Conservation (phyloP, 768 basidiomycete genomes). For the Lactarius trivialis region DNA sequence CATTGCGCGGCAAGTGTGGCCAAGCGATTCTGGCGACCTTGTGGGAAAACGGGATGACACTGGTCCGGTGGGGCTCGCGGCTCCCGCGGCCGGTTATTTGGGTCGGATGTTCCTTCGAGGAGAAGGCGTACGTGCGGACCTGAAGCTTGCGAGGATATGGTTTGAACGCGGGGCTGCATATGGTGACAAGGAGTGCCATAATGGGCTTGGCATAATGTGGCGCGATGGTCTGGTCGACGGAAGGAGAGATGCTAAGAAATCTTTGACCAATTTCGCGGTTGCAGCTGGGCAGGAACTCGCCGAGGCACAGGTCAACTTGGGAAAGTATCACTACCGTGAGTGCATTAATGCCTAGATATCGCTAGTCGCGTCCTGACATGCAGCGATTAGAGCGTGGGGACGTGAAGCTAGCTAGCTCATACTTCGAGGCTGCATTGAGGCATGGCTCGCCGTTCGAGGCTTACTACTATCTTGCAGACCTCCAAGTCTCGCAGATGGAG, state of each 20-base stretch:
- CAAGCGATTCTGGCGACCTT: constrained; percentile 60
- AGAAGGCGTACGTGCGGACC: constrained; percentile 80
- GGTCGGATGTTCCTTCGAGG: constrained; percentile 94
- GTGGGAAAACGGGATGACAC: constrained; percentile 33
- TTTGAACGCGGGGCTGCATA: constrained; percentile 79
- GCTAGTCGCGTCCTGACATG: constrained; percentile 9
- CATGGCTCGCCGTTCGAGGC: constrained; percentile 91
- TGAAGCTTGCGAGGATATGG: constrained; percentile 81
- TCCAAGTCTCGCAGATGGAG: constrained; percentile 58
- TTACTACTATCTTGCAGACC: constrained; percentile 86
- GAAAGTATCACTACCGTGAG: constrained; percentile 67
- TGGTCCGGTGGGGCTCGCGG: constrained; percentile 47
- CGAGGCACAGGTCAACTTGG: constrained; percentile 88
- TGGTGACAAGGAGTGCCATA: constrained; percentile 83
- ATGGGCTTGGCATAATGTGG: constrained; percentile 87
- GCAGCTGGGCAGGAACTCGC: constrained; percentile 87
- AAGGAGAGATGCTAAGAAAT: constrained; percentile 56
- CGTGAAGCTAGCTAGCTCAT: constrained; percentile 52
- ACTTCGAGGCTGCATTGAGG: constrained; percentile 80
- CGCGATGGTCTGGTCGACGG: constrained; percentile 77
- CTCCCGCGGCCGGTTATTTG: constrained; percentile 78
- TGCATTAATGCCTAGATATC: constrained; percentile 6
- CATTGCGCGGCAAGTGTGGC: constrained; percentile 85
- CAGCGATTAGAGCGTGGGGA: constrained; percentile 58
- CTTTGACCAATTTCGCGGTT: constrained; percentile 58